A percentile compares a stretch with the other conserved stretches of the same genome.
Evolutionary conservation across 768 basidiomycete species (phyloP).

Genomic region (Hydnomerulius pinastri): DNA sequence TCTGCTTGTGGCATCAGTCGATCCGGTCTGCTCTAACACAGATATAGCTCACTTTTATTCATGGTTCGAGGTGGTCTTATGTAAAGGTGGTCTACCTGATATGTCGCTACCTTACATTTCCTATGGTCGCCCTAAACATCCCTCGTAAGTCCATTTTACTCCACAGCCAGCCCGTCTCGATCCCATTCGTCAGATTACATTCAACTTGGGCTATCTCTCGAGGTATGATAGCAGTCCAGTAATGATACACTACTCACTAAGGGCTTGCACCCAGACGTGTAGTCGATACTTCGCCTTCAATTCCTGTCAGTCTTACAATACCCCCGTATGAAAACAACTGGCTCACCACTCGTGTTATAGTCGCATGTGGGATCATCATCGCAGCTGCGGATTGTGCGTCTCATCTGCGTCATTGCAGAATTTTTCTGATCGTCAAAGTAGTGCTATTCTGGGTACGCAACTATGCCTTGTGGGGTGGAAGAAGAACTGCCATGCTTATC

Average conservation of each 20-base stretch:
- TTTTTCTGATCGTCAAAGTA: background rate
- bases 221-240: too few species aligned
- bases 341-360: background rate
- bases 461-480: constrained; percentile 2
- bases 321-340: background rate
- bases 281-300: background rate
- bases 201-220: background rate
- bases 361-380: background rate
- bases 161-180: background rate
- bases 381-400: background rate
- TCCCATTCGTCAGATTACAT: background rate
- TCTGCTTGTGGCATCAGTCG: too few species aligned
- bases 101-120: constrained; percentile 2
- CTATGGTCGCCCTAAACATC: background rate
- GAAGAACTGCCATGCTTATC: background rate
- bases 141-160: background rate
- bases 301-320: background rate
- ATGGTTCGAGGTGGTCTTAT: background rate
- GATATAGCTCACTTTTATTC: background rate
- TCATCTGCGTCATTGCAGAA: background rate
- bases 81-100: constrained; percentile 12
- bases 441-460: constrained; percentile 3
- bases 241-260: too few species aligned
- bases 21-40: too few species aligned
- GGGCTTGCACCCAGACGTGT: constrained; percentile 1